Percentiles rank a stretch among this genome's conserved stretches.
phyloP scores from a whole-genome alignment of 2,329 filamentous ascomycete species.

The Fusarium austroafricanum region DNA sequence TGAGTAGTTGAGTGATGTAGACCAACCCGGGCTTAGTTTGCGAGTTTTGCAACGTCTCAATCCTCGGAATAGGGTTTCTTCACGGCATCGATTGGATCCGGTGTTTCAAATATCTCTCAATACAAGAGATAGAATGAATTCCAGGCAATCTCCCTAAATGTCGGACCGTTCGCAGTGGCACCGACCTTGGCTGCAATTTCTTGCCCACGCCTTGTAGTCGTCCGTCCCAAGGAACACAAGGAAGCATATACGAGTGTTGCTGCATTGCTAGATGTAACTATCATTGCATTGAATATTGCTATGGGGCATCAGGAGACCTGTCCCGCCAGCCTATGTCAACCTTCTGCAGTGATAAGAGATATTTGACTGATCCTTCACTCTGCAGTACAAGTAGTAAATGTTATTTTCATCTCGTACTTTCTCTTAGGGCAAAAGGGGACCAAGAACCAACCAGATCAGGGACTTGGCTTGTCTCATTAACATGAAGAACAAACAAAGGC shows the following conservation, averaged over 20 bases:
- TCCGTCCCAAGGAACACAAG: not conserved
- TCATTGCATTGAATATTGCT: constrained; percentile 7
- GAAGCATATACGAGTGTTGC: constrained; percentile 1
- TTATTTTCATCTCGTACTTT: not conserved
- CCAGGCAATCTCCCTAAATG: too few relatives aligned
- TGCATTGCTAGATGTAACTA: constrained; percentile 4
- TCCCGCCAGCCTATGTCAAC: constrained; percentile 1
- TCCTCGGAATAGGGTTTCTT: constrained; percentile 39
- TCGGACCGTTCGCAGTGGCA: not conserved
- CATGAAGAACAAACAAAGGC: not conserved
- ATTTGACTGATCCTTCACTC: constrained; percentile 11
- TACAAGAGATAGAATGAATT: not conserved
- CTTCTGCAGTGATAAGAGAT: constrained; percentile 4
- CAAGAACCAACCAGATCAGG: not conserved
- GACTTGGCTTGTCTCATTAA: not conserved
- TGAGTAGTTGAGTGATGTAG: not conserved
- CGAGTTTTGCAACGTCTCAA: constrained; percentile 20
- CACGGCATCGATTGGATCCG: constrained; percentile 25
- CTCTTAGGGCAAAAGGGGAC: not conserved
- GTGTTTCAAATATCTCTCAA: not conserved
- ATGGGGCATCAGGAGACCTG: not conserved
- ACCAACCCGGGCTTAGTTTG: not conserved
- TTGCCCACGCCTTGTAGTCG: not conserved
- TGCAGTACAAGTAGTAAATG: not conserved
- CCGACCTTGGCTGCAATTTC: not conserved